These are phyloP conservation scores for Rhizophagus prolifer DNA, from an alignment of 192 early-diverging fungal genomes.

Conservation along the genomic window DNA sequence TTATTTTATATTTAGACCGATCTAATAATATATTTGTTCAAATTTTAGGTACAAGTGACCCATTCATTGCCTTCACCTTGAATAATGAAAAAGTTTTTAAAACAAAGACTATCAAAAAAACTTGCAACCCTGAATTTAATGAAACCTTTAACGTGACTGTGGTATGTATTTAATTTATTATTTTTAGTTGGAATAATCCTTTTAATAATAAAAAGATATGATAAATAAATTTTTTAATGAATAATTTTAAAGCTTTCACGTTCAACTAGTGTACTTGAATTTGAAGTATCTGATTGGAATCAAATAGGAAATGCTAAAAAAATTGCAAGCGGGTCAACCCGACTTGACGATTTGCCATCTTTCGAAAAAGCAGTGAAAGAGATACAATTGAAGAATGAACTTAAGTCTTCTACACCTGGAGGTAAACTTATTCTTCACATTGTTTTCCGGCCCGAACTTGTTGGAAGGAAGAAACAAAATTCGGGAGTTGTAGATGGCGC, in stretches of 20 bases:
- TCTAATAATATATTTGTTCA: slow-evolving; percentile 34
- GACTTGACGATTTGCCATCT: slow-evolving; percentile 43
- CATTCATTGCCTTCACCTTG: slow-evolving; percentile 59
- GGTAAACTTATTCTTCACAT: slow-evolving; percentile 46
- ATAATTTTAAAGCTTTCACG: slow-evolving; percentile 28
- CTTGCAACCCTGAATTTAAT: slow-evolving; percentile 53
- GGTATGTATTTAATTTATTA: slow-evolving; percentile 6
- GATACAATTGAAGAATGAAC: slow-evolving; percentile 42
- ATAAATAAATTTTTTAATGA: slow-evolving; percentile 39
- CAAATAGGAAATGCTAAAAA: slow-evolving; percentile 51
- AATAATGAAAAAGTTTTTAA: slow-evolving; percentile 62
- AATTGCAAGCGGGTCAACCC: slow-evolving; percentile 46
- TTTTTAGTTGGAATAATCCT: background rate
- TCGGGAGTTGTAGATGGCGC: background rate
- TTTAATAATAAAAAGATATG: slow-evolving; percentile 33
- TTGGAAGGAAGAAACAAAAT: background rate
- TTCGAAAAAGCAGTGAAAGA: slow-evolving; percentile 40
- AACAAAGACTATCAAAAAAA: slow-evolving; percentile 61
- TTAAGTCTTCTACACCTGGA: slow-evolving; percentile 31
- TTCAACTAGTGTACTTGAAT: slow-evolving; percentile 37
- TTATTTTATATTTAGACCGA: background rate
- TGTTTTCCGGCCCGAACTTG: slow-evolving; percentile 55
- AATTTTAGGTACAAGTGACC: slow-evolving; percentile 59
- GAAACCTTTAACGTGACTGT: slow-evolving; percentile 43
- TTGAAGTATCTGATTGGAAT: slow-evolving; percentile 71